phyloP scores from a whole-genome alignment of 306 rosid species.

The Ormosia semicastrata region DNA sequence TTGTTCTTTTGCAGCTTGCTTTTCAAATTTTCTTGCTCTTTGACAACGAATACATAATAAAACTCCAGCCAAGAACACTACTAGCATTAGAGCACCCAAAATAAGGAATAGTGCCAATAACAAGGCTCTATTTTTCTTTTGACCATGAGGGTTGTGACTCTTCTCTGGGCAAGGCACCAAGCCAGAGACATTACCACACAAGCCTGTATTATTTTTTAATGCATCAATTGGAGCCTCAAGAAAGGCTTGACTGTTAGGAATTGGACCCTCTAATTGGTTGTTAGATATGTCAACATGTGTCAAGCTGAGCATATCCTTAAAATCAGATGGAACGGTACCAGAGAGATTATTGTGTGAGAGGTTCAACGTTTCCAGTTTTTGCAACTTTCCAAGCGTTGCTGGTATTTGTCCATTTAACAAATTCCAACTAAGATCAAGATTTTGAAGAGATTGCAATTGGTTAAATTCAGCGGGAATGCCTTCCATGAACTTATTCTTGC shows the following conservation, averaged over 20 bases:
- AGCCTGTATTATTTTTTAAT: slow-evolving; percentile 6
- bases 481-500: slow-evolving; percentile 16
- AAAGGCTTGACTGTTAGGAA: slow-evolving; percentile 26
- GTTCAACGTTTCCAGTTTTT: slow-evolving; percentile 35
- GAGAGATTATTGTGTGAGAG: slow-evolving; percentile 46
- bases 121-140: neutral
- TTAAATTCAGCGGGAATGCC: slow-evolving; percentile 15
- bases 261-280: slow-evolving; percentile 28
- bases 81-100: neutral
- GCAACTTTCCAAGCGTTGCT: slow-evolving; percentile 23
- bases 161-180: neutral
- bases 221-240: slow-evolving; percentile 13
- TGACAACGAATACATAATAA: neutral
- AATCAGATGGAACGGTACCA: slow-evolving; percentile 34
- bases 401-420: slow-evolving; percentile 31
- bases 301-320: slow-evolving; percentile 38
- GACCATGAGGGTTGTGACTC: neutral
- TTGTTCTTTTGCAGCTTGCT: neutral
- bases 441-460: slow-evolving; percentile 22
- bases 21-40: neutral
- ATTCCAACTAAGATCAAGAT: slow-evolving; percentile 48
- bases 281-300: slow-evolving; percentile 38
- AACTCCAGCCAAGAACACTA: neutral
- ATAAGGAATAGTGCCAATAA: neutral
- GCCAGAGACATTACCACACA: slow-evolving; percentile 16